Evolutionary conservation across 495 filamentous ascomycete species (phyloP).

Genomic region (Lasiosphaeriaceae sp.): DNA sequence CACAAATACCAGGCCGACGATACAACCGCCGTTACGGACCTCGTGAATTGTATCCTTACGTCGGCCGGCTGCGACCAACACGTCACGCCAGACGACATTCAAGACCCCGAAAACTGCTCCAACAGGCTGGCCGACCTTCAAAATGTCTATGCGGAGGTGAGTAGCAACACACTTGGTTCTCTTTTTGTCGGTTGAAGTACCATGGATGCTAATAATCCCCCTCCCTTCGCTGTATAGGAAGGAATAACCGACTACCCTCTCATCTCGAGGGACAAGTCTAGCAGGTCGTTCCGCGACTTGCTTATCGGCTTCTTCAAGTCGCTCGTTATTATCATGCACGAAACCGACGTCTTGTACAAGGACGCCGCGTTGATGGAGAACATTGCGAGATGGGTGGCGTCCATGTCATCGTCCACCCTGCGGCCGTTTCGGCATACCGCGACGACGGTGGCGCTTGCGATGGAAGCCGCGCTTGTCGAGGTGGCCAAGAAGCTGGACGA

Average conservation of each 20-base stretch:
- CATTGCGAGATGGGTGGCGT: slow-evolving; percentile 76
- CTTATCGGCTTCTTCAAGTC: slow-evolving; percentile 75
- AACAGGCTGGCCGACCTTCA: slow-evolving; percentile 70
- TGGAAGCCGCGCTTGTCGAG: slow-evolving; percentile 67
- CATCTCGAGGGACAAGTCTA: slow-evolving; percentile 70
- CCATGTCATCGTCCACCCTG: slow-evolving; percentile 76
- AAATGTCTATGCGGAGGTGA: slow-evolving; percentile 68
- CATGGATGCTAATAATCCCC: slow-evolving; percentile 26
- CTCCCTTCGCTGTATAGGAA: slow-evolving; percentile 39
- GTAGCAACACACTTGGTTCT: slow-evolving; percentile 12
- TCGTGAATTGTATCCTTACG: slow-evolving; percentile 85
- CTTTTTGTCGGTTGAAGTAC: background rate
- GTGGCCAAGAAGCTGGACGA: slow-evolving; percentile 65
- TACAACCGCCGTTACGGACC: slow-evolving; percentile 64
- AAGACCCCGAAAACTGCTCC: slow-evolving; percentile 76
- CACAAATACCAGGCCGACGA: slow-evolving; percentile 65
- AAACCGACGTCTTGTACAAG: slow-evolving; percentile 69
- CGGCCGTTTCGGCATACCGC: slow-evolving; percentile 92
- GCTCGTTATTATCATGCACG: slow-evolving; percentile 69
- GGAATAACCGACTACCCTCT: slow-evolving; percentile 90
- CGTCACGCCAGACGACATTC: slow-evolving; percentile 72
- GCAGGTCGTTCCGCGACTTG: slow-evolving; percentile 66
- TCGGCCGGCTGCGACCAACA: slow-evolving; percentile 74
- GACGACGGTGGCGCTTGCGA: slow-evolving; percentile 71
- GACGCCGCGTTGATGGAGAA: slow-evolving; percentile 76